Percentiles rank a stretch among this genome's conserved stretches.
Conservation (phyloP, 352 stramenopile species). For the Plasmopara muralis region DNA sequence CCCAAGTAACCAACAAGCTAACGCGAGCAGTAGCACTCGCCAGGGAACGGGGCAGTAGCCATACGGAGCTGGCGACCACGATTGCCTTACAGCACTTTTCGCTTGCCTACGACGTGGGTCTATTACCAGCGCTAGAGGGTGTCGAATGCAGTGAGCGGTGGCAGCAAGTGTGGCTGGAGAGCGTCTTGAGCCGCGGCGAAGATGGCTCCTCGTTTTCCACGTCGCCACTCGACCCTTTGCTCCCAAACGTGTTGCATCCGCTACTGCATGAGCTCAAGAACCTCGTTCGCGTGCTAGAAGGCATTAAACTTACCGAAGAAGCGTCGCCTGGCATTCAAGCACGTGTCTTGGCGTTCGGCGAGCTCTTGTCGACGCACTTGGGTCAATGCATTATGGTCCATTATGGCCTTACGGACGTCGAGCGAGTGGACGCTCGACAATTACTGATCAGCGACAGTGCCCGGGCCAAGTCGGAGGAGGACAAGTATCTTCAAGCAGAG, state of each 20-base stretch:
- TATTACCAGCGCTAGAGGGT: constrained; percentile 41
- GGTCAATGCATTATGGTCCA: constrained; percentile 68
- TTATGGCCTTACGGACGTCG: constrained; percentile 43
- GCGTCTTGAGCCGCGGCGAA: constrained; percentile 34
- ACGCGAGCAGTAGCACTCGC: constrained; percentile 48
- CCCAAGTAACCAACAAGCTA: constrained; percentile 85
- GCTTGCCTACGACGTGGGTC: constrained; percentile 59
- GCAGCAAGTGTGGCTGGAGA: constrained; percentile 57
- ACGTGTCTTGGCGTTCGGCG: constrained; percentile 76
- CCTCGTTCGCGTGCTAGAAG: constrained; percentile 75
- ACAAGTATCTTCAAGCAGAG: constrained; percentile 70
- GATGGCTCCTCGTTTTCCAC: constrained; percentile 44
- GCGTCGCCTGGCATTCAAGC: constrained; percentile 81
- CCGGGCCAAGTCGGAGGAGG: constrained; percentile 67
- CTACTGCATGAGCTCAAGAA: constrained; percentile 76
- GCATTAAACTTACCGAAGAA: constrained; percentile 83
- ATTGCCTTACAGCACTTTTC: constrained; percentile 68
- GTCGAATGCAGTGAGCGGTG: constrained; percentile 40
- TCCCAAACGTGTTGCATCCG: constrained; percentile 47
- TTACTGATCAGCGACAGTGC: constrained; percentile 60
- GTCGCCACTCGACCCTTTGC: constrained; percentile 31
- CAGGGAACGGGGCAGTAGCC: constrained; percentile 25
- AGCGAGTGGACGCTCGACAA: constrained; percentile 69
- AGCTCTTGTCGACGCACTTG: constrained; percentile 81
- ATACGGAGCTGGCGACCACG: constrained; percentile 37